Conservation (phyloP, 2,329 filamentous ascomycete species). For the Cordyceps fumosorosea region DNA sequence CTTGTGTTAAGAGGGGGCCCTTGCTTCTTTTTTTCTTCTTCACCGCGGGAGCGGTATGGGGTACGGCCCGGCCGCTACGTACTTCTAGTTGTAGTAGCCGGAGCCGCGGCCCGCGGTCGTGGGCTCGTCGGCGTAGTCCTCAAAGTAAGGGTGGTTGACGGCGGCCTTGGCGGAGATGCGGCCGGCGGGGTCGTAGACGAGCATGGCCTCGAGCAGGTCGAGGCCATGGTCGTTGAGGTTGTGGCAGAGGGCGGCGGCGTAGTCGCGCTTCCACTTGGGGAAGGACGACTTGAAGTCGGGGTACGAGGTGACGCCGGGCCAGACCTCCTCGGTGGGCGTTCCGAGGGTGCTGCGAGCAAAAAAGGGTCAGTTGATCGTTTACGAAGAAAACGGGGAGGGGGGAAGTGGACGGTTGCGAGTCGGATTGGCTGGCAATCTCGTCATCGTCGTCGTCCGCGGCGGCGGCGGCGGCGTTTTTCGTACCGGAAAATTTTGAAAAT, state of each 20-base stretch:
- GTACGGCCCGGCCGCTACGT: conserved; percentile 9
- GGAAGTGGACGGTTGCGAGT: not conserved
- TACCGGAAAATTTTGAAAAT: conserved; percentile 63
- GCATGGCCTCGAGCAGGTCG: conserved; percentile 61
- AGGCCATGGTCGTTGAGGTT: conserved; percentile 67
- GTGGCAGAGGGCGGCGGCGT: conserved; percentile 57
- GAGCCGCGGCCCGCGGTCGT: conserved; percentile 21
- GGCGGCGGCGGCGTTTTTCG: no score
- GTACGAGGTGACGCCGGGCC: conserved; percentile 91
- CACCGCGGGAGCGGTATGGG: not conserved
- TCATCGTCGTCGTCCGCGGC: no score
- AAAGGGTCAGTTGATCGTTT: not conserved
- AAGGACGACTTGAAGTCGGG: conserved; percentile 91
- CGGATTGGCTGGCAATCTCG: no score
- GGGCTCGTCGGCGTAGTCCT: conserved; percentile 25
- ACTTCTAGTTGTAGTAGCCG: conserved; percentile 32
- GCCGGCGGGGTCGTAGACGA: conserved; percentile 80
- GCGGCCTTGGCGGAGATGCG: conserved; percentile 87
- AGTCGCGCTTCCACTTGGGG: conserved; percentile 79
- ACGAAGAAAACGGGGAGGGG: not conserved
- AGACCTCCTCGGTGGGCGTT: conserved; percentile 73
- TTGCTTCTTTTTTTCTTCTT: not conserved
- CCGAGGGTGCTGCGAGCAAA: conserved; percentile 56
- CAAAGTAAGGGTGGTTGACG: conserved; percentile 78
- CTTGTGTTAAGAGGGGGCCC: not conserved